These are phyloP conservation scores for bread wheat (Triticum aestivum) DNA, from an alignment of 176 grass and related monocot genomes.

Conservation along the genomic window DNA sequence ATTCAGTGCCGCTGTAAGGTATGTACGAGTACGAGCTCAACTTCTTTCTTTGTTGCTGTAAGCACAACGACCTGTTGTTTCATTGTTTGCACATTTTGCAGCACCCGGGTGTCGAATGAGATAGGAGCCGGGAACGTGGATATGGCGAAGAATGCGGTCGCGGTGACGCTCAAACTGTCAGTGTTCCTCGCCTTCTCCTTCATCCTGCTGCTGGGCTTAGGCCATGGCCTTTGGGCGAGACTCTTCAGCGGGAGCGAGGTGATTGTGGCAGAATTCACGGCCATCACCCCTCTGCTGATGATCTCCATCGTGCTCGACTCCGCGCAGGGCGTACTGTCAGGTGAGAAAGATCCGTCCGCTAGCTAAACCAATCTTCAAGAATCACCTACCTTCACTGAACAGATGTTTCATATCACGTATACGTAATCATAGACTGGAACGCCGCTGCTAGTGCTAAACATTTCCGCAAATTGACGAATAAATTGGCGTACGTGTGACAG, in stretches of 20 bases:
- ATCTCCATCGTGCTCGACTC: constrained; percentile 82
- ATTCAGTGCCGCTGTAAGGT: constrained; percentile 88
- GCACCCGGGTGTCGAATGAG: constrained; percentile 91
- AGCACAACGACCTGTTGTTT: no score
- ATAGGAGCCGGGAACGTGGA: constrained; percentile 67
- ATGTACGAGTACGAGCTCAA: not conserved
- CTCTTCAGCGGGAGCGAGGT: constrained; percentile 61
- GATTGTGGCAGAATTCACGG: constrained; percentile 59
- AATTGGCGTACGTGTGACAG: constrained; percentile 6
- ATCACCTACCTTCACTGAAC: not conserved
- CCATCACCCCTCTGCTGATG: constrained; percentile 57
- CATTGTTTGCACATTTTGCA: constrained; percentile 12
- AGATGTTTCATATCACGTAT: not conserved
- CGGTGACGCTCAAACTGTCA: constrained; percentile 69
- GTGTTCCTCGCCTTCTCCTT: constrained; percentile 57
- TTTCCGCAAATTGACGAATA: not conserved
- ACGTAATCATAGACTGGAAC: not conserved
- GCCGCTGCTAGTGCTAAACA: not conserved
- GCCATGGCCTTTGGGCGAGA: constrained; percentile 63
- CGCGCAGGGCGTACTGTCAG: constrained; percentile 73
- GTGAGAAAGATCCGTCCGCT: not conserved
- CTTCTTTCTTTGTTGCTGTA: not conserved
- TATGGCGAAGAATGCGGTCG: constrained; percentile 65
- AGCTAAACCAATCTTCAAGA: not conserved
- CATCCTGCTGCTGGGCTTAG: constrained; percentile 53